Conservation (phyloP, 2,329 filamentous ascomycete species). For the Didymella exigua region DNA sequence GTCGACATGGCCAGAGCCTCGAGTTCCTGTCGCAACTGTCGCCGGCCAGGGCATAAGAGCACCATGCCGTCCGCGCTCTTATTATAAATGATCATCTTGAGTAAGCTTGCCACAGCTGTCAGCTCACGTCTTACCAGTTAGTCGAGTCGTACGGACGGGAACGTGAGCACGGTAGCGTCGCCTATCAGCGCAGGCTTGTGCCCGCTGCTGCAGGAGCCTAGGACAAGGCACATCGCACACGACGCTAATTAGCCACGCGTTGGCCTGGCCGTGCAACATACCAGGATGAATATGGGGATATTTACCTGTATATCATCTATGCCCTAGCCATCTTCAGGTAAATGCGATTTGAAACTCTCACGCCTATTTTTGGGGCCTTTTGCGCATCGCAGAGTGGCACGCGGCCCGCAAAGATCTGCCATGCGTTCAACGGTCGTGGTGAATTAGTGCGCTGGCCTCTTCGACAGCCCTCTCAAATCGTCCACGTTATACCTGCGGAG, state of each 20-base stretch:
- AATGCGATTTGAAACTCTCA: slow-evolving; percentile 29
- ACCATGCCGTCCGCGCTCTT: slow-evolving; percentile 18
- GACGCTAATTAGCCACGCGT: slow-evolving; percentile 29
- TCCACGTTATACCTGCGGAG: slow-evolving; percentile 24
- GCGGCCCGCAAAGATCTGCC: slow-evolving; percentile 20
- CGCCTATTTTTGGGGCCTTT: slow-evolving; percentile 39
- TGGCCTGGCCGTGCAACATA: slow-evolving; percentile 16
- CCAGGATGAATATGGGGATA: slow-evolving; percentile 8
- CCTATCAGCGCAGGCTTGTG: slow-evolving; percentile 20
- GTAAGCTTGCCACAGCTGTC: slow-evolving; percentile 16
- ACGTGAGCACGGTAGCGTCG: slow-evolving; percentile 14
- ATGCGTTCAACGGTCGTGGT: slow-evolving; percentile 19
- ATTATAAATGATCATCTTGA: slow-evolving; percentile 14
- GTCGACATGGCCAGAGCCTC: slow-evolving; percentile 10
- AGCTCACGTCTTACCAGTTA: slow-evolving; percentile 20
- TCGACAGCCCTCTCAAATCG: slow-evolving; percentile 8
- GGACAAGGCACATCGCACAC: slow-evolving; percentile 23
- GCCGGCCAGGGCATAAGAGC: slow-evolving; percentile 18
- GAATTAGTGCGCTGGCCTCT: slow-evolving; percentile 17
- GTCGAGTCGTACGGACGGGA: slow-evolving; percentile 17
- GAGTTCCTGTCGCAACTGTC: slow-evolving; percentile 11
- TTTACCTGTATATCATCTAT: slow-evolving; percentile 22
- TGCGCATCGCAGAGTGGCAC: slow-evolving; percentile 16
- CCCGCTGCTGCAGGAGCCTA: slow-evolving; percentile 18
- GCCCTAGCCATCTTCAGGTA: slow-evolving; percentile 23